A percentile compares a stretch with the other conserved stretches of the same genome.
phyloP scores from a whole-genome alignment of 192 early-diverging fungal genomes.

The Radiomyces spectabilis region DNA sequence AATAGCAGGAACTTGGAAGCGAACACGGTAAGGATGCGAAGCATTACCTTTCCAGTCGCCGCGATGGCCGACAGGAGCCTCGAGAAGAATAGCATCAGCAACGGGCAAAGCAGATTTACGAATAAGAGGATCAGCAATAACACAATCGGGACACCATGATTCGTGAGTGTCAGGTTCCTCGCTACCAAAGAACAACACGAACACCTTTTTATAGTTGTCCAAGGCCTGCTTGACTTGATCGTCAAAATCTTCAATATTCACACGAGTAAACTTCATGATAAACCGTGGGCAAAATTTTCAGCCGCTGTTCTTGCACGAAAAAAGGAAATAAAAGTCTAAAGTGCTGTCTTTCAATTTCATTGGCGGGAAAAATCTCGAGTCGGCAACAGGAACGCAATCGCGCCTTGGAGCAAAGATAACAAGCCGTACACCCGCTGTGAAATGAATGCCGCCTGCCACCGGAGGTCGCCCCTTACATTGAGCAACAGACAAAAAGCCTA shows the following conservation, averaged over 20 bases:
- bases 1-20: slow-evolving; percentile 24
- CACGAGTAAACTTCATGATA: slow-evolving; percentile 29
- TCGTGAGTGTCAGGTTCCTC: slow-evolving; percentile 29
- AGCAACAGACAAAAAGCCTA: too few relatives aligned
- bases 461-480: too few relatives aligned
- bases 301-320: too few relatives aligned
- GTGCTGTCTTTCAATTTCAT: too few relatives aligned
- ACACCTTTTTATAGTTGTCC: slow-evolving; percentile 15
- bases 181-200: slow-evolving; percentile 38
- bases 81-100: slow-evolving; percentile 27
- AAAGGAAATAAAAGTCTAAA: too few relatives aligned
- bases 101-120: slow-evolving; percentile 19
- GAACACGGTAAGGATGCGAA: slow-evolving; percentile 27
- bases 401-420: too few relatives aligned
- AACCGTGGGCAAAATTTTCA: too few relatives aligned
- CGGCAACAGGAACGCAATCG: too few relatives aligned
- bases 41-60: slow-evolving; percentile 28
- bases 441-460: too few relatives aligned
- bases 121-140: slow-evolving; percentile 39
- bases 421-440: too few relatives aligned
- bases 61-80: slow-evolving; percentile 29
- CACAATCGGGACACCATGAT: slow-evolving; percentile 49
- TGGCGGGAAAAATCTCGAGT: too few relatives aligned
- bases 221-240: slow-evolving; percentile 10
- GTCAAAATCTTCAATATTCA: slow-evolving; percentile 27